Evolutionary conservation across 1,284 basidiomycete genomes (phyloP).

Genomic region (Fomitopsis pinicola): DNA sequence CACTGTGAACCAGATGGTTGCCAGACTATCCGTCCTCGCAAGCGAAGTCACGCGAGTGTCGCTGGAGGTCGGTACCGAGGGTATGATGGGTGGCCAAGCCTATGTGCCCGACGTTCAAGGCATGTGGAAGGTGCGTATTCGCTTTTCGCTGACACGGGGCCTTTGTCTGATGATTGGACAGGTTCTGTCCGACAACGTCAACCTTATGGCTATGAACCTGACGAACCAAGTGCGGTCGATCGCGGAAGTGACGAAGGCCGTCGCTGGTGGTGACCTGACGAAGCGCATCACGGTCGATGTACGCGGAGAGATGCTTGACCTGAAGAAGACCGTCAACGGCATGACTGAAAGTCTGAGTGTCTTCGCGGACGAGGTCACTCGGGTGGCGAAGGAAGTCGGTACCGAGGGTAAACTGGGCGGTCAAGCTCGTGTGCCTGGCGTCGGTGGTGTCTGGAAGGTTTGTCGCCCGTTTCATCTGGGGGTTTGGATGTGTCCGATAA

Average conservation of each 20-base stretch:
- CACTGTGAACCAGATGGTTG: slow-evolving; percentile 92
- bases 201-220: slow-evolving; percentile 89
- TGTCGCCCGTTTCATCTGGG: slow-evolving; percentile 22
- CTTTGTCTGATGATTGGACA: slow-evolving; percentile 20
- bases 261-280: slow-evolving; percentile 84
- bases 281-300: slow-evolving; percentile 91
- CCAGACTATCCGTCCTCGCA: slow-evolving; percentile 78
- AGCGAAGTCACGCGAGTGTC: slow-evolving; percentile 86
- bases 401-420: slow-evolving; percentile 88
- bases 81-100: slow-evolving; percentile 94
- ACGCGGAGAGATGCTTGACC: slow-evolving; percentile 85
- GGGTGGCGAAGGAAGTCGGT: slow-evolving; percentile 87
- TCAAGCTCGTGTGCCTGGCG: slow-evolving; percentile 84
- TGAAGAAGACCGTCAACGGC: slow-evolving; percentile 85
- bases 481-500: slow-evolving; percentile 7
- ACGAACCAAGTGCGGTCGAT: slow-evolving; percentile 92
- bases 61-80: slow-evolving; percentile 92
- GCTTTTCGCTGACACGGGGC: background rate
- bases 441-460: slow-evolving; percentile 96
- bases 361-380: slow-evolving; percentile 87
- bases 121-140: slow-evolving; percentile 74
- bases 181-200: slow-evolving; percentile 76
- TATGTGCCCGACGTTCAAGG: slow-evolving; percentile 85
- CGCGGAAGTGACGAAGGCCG: slow-evolving; percentile 84
- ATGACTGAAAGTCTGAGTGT: slow-evolving; percentile 88